Percentiles rank a stretch among this genome's conserved stretches.
phyloP scores from a whole-genome alignment of 176 grass and related monocot species.

The Chloris gayana region DNA sequence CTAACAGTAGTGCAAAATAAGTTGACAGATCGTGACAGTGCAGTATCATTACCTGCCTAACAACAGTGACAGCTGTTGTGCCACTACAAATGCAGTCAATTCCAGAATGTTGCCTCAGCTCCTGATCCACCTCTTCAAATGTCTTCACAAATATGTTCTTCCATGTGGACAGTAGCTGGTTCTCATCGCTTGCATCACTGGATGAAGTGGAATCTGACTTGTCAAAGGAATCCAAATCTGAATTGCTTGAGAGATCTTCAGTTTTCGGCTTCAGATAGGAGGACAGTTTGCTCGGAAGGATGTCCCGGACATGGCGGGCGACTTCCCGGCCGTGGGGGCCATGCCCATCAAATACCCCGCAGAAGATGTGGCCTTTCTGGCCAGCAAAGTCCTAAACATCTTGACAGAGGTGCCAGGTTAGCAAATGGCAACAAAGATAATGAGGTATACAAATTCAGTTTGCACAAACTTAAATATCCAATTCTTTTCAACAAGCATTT shows the following conservation, averaged over 20 bases:
- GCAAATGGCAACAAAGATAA: background rate
- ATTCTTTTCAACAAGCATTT: background rate
- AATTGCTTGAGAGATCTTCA: constrained; percentile 14
- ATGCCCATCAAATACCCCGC: constrained; percentile 78
- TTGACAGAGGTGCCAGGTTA: background rate
- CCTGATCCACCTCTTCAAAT: constrained; percentile 74
- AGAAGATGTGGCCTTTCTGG: constrained; percentile 66
- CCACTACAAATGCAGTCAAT: constrained; percentile 93
- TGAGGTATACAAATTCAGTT: background rate
- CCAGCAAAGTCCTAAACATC: constrained; percentile 68
- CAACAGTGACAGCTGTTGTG: constrained; percentile 62
- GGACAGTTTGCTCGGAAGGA: constrained; percentile 56
- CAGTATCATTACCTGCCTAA: constrained; percentile 65
- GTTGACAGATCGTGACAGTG: background rate
- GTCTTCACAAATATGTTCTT: constrained; percentile 52
- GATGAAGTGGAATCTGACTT: constrained; percentile 35
- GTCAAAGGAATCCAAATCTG: constrained; percentile 35
- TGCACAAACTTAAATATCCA: background rate
- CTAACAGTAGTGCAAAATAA: background rate
- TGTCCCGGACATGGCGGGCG: constrained; percentile 60
- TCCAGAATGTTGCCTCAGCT: constrained; percentile 50
- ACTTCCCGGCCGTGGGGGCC: constrained; percentile 73
- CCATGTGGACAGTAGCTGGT: constrained; percentile 55
- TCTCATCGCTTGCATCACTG: constrained; percentile 22
- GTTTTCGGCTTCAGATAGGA: constrained; percentile 22